Evolutionary conservation across 805 yeast species (phyloP).

Genomic region (Candida palmyrensis): DNA sequence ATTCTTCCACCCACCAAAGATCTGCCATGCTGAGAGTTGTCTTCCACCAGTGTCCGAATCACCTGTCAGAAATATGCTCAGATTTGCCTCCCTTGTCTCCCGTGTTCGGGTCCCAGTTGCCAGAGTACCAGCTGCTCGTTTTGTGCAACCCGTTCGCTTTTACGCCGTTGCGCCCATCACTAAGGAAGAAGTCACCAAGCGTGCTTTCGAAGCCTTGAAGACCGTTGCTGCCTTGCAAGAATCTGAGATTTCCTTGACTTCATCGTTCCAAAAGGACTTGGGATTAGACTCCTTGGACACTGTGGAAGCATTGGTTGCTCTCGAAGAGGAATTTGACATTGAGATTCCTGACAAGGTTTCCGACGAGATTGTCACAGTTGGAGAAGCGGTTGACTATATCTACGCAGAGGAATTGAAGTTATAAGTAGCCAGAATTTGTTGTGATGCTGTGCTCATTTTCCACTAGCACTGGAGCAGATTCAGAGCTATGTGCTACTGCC

Average conservation of each 20-base stretch:
- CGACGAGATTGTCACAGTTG: constrained; percentile 89
- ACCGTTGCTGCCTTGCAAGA: constrained; percentile 45
- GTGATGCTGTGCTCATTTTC: too few relatives aligned
- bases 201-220: constrained; percentile 77
- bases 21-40: constrained; percentile 1
- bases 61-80: constrained; percentile 52
- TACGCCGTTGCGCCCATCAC: constrained; percentile 65
- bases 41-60: too few relatives aligned
- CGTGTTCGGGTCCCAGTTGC: constrained; percentile 26
- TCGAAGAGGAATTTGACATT: constrained; percentile 84
- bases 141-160: constrained; percentile 35
- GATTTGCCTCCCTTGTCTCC: constrained; percentile 44
- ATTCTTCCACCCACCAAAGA: neutral
- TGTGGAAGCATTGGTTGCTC: constrained; percentile 92
- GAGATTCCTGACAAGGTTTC: constrained; percentile 88
- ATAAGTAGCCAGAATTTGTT: constrained; percentile 11
- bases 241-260: constrained; percentile 36
- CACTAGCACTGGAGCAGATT: too few relatives aligned
- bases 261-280: constrained; percentile 63
- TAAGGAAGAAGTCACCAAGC: constrained; percentile 72
- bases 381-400: constrained; percentile 88
- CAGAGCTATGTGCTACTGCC: too few relatives aligned
- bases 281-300: constrained; percentile 93
- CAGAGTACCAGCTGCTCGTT: constrained; percentile 23
- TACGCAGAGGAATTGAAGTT: constrained; percentile 52